phyloP scores from a whole-genome alignment of 169 alveolate genomes.

The Babesia bigemina region DNA sequence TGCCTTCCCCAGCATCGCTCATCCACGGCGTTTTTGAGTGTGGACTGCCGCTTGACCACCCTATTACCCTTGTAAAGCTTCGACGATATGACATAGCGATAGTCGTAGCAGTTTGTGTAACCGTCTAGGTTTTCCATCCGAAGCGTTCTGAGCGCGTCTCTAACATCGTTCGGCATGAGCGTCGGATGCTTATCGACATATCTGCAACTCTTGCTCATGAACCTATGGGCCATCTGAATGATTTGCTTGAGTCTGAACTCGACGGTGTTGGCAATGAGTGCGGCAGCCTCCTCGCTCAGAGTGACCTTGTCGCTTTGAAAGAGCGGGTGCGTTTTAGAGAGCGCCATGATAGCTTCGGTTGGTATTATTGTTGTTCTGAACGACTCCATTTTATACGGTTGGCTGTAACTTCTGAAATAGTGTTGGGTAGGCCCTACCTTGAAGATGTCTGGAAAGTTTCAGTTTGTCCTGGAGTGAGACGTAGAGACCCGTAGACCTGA shows the following conservation, averaged over 20 bases:
- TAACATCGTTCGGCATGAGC: slow-evolving; percentile 50
- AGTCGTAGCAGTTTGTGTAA: slow-evolving; percentile 57
- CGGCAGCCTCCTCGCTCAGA: slow-evolving; percentile 62
- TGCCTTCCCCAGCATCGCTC: slow-evolving; percentile 63
- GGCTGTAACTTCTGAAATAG: not conserved
- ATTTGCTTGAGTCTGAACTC: slow-evolving; percentile 63
- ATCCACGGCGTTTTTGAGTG: slow-evolving; percentile 32
- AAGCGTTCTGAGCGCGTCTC: slow-evolving; percentile 61
- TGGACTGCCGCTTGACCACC: slow-evolving; percentile 65
- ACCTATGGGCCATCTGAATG: slow-evolving; percentile 46
- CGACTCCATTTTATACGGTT: slow-evolving; percentile 33
- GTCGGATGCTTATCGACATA: slow-evolving; percentile 27
- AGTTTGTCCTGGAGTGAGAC: slow-evolving; percentile 24
- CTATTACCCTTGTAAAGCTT: slow-evolving; percentile 67
- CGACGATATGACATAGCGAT: slow-evolving; percentile 61
- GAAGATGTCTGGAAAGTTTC: not conserved
- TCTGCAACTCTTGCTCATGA: slow-evolving; percentile 55
- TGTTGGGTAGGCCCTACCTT: not conserved
- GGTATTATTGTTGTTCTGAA: slow-evolving; percentile 43
- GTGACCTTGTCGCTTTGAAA: slow-evolving; percentile 58
- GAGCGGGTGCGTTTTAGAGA: slow-evolving; percentile 66
- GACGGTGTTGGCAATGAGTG: slow-evolving; percentile 64
- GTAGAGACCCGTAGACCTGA: slow-evolving; percentile 10
- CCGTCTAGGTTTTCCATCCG: slow-evolving; percentile 64
- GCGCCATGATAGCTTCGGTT: slow-evolving; percentile 39